Conservation (phyloP, 1,284 basidiomycete genomes). For the Cryptococcus sp. region DNA sequence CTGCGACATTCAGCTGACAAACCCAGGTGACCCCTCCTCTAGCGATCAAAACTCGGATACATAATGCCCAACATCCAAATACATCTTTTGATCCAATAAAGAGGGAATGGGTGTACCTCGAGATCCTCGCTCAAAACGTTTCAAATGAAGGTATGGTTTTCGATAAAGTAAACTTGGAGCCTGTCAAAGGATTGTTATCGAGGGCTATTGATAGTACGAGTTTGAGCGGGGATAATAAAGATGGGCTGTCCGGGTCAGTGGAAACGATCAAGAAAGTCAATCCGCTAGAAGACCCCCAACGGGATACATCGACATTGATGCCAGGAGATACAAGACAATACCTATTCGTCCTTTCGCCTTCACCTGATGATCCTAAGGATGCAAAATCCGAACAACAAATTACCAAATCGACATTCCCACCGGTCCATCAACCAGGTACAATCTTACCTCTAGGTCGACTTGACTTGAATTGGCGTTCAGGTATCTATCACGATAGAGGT, state of each 20-base stretch:
- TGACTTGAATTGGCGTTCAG: conserved; percentile 65
- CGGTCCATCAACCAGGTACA: conserved; percentile 59
- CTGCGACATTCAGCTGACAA: neutral
- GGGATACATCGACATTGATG: conserved; percentile 57
- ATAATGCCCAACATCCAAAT: conserved; percentile 65
- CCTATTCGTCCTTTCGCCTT: conserved; percentile 63
- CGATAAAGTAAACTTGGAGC: conserved; percentile 67
- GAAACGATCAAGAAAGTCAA: conserved; percentile 13
- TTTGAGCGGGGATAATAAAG: conserved; percentile 13
- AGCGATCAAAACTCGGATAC: conserved; percentile 84
- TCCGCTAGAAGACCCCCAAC: neutral
- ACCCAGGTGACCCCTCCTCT: conserved; percentile 74
- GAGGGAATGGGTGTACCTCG: conserved; percentile 74
- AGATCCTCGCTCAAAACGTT: conserved; percentile 80
- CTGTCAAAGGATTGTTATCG: conserved; percentile 63
- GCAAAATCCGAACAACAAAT: neutral
- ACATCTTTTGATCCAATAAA: conserved; percentile 59
- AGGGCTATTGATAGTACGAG: conserved; percentile 14
- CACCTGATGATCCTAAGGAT: neutral
- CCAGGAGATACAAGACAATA: conserved; percentile 78
- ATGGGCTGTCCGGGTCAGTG: conserved; percentile 6
- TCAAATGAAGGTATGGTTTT: conserved; percentile 72
- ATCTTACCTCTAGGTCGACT: conserved; percentile 71
- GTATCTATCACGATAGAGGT: conserved; percentile 63
- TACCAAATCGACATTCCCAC: conserved; percentile 52